Evolutionary conservation across 371 early-diverging fungal species (phyloP).

Genomic region (Syncephalastrum sp.): DNA sequence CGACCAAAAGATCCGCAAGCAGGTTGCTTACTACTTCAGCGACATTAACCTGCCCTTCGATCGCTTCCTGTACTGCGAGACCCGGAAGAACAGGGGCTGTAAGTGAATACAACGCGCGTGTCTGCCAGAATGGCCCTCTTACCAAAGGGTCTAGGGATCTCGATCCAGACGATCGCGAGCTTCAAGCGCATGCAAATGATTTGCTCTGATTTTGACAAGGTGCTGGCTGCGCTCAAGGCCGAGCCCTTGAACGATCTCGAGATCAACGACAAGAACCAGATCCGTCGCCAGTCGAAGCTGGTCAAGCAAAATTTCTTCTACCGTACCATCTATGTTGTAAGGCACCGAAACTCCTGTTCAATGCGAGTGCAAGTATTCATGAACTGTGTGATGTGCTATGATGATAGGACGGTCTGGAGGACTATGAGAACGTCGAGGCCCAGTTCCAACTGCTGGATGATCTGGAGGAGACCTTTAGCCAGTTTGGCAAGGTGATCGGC

Average conservation of each 20-base stretch:
- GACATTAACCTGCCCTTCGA: conserved; percentile 77
- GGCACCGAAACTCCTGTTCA: conserved; percentile 3
- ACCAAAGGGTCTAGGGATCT: conserved; percentile 38
- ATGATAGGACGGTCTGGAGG: no score
- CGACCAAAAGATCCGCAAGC: conserved; percentile 58
- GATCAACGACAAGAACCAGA: conserved; percentile 58
- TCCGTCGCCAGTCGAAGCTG: conserved; percentile 59
- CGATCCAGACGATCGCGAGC: conserved; percentile 53
- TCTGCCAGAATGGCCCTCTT: neutral
- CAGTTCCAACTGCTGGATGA: conserved; percentile 56
- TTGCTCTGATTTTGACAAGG: conserved; percentile 43
- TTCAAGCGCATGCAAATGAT: conserved; percentile 74
- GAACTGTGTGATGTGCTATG: no score
- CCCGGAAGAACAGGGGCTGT: conserved; percentile 57
- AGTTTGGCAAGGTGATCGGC: conserved; percentile 51
- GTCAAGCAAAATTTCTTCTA: conserved; percentile 40
- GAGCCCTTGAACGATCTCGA: conserved; percentile 52
- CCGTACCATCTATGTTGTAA: conserved; percentile 62
- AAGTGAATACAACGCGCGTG: conserved; percentile 17
- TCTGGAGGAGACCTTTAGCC: conserved; percentile 54
- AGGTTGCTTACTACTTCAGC: conserved; percentile 81
- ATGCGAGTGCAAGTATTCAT: no score
- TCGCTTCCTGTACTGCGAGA: conserved; percentile 61
- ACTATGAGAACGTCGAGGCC: conserved; percentile 26
- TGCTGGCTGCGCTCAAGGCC: conserved; percentile 59